Conservation (phyloP, 306 rosid genomes). For the Fragaria iinumae region DNA sequence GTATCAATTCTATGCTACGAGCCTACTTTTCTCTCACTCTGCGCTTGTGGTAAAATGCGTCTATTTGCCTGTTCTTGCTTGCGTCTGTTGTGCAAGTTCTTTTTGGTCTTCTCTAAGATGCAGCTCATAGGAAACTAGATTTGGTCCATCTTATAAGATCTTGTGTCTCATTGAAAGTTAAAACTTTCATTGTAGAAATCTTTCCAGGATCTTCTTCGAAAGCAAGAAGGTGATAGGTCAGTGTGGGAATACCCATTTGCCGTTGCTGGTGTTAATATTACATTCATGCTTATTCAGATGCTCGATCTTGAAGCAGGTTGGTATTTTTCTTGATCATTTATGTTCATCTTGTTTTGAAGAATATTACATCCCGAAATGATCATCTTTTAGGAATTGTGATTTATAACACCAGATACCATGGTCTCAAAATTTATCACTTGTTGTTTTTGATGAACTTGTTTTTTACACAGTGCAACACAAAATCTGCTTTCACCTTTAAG, state of each 20-base stretch:
- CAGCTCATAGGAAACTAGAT: background rate
- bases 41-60: background rate
- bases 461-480: background rate
- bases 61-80: background rate
- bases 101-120: background rate
- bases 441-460: background rate
- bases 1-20: background rate
- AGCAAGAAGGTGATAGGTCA: slow-evolving; percentile 96
- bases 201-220: slow-evolving; percentile 90
- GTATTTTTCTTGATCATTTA: slow-evolving; percentile 18
- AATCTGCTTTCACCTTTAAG: background rate
- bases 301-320: slow-evolving; percentile 98
- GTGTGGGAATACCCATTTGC: slow-evolving; percentile 99
- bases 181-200: slow-evolving; percentile 67
- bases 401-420: background rate
- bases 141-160: slow-evolving; percentile 23
- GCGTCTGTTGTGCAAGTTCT: background rate
- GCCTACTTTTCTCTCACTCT: background rate
- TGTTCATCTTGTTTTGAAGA: background rate
- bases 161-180: slow-evolving; percentile 17
- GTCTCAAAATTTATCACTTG: background rate
- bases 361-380: background rate
- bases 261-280: slow-evolving; percentile 98
- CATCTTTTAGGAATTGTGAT: background rate
- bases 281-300: slow-evolving; percentile 98